Conservation (phyloP, 75 land plant genomes). For the Chamaecyparis obtusa region DNA sequence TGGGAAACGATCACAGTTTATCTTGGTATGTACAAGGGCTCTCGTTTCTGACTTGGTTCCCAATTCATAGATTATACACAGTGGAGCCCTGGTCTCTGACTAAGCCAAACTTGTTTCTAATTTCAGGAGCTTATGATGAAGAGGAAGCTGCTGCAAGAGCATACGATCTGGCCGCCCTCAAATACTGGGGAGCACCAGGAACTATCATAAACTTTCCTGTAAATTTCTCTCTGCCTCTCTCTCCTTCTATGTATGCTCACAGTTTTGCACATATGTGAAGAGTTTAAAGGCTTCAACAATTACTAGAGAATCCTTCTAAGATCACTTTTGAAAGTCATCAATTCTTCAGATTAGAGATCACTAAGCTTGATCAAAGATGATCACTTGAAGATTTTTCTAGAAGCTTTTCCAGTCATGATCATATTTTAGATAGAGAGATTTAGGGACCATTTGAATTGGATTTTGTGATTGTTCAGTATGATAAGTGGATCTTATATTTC, state of each 20-base stretch:
- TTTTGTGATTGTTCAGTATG: not conserved
- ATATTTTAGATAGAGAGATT: too few relatives aligned
- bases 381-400: too few relatives aligned
- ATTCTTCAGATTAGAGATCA: too few relatives aligned
- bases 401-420: too few relatives aligned
- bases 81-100: not conserved
- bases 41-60: not conserved
- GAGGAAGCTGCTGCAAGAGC: conserved; percentile 53
- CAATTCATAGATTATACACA: not conserved
- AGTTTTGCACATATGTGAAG: too few relatives aligned
- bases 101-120: not conserved
- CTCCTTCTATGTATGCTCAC: not conserved
- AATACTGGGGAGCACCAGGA: conserved; percentile 42
- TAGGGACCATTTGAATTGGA: too few relatives aligned
- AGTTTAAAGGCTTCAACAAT: too few relatives aligned
- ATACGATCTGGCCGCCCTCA: conserved; percentile 48
- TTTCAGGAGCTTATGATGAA: conserved; percentile 46
- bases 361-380: too few relatives aligned
- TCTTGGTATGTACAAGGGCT: not conserved
- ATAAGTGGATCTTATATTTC: not conserved
- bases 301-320: too few relatives aligned
- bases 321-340: too few relatives aligned
- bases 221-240: not conserved
- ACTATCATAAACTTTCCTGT: conserved; percentile 48
- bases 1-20: not conserved